Conservation (phyloP, 169 alveolate species). For the Gregarina niphandrodes region DNA sequence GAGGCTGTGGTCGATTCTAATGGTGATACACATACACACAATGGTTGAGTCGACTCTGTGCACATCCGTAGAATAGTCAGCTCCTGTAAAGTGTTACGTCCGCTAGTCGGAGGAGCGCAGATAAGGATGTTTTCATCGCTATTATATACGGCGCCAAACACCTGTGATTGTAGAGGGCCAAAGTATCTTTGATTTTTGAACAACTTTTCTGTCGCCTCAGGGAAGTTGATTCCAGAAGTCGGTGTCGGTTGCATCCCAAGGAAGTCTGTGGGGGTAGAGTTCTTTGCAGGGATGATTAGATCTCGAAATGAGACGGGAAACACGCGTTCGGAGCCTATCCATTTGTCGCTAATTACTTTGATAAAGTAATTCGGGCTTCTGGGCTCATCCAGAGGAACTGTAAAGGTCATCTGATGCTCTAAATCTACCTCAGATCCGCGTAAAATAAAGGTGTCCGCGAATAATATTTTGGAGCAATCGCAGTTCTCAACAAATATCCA, state of each 20-base stretch:
- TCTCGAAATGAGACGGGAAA: conserved; percentile 56
- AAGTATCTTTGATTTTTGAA: conserved; percentile 17
- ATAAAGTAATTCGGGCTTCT: conserved; percentile 80
- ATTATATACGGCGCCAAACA: conserved; percentile 28
- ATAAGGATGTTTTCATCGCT: conserved; percentile 57
- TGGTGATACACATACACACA: conserved; percentile 36
- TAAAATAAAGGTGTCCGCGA: conserved; percentile 45
- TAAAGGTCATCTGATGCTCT: conserved; percentile 61
- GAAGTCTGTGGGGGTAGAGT: conserved; percentile 69
- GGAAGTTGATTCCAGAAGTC: conserved; percentile 47
- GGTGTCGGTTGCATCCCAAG: conserved; percentile 79
- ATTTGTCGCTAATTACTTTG: conserved; percentile 78
- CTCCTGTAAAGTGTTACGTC: conserved; percentile 31
- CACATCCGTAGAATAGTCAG: conserved; percentile 60
- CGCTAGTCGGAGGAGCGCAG: conserved; percentile 72
- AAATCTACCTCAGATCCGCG: conserved; percentile 27
- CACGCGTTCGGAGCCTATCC: conserved; percentile 55
- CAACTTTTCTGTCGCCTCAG: conserved; percentile 45
- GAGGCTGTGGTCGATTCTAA: conserved; percentile 23
- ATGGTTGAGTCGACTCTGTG: conserved; percentile 12
- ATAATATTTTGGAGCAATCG: conserved; percentile 77
- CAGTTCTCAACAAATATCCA: conserved; percentile 87
- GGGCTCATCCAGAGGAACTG: conserved; percentile 84
- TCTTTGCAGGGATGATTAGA: conserved; percentile 70
- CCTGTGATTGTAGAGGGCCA: conserved; percentile 39